Evolutionary conservation across 148 eudicot species (phyloP), one percentile per base, ranked within the genome.

Genomic region (Spergularia bocconei): DNA sequence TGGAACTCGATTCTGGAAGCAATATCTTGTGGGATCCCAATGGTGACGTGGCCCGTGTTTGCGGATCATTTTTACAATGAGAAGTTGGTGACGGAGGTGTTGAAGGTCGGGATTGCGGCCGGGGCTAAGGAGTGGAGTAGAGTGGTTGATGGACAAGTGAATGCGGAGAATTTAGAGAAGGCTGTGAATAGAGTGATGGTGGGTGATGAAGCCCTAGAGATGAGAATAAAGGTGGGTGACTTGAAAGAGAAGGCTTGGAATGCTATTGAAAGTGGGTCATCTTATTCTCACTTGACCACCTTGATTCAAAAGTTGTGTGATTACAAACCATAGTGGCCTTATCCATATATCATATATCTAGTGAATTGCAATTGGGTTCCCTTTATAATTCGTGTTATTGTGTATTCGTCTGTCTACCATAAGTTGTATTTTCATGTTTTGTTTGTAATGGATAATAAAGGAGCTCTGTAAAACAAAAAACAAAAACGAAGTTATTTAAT

Each of bases 61-160:
- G 75, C 82, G 1, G 82, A 81, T 41, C 84, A 81, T 1, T 81
- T 81, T 41, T 81, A 77, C 48, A 81, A 67, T 21, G 80, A 81
- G 65, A 75, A 62, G 52, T 66, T 80, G 38, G 60, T 63, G 15
- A 52, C 62, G 0, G 67, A 75, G 4, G 63, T 75, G 13, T 15
- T 80, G 33, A 80, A 60, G 71, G 75, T 71, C 7, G 91, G 91
- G 33, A 74, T 82, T n/a, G 41, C 77, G 0, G 82, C 84, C 19
- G 91, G 91, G 33, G 75, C 72, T 15, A 57, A 23, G 71, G 17
- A 71, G 39, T 79, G 83, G 72, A 5, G 52, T 7, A 21, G 47
- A 39, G n/a, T 15, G 2, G 71, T 44, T 15, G 71, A 54, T 3
- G 70, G 63, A 2, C 67, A 72, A 1, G 78, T 83, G 61, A 13